phyloP scores from a whole-genome alignment of 805 yeast species.

The Metschnikowia kofuensis region DNA sequence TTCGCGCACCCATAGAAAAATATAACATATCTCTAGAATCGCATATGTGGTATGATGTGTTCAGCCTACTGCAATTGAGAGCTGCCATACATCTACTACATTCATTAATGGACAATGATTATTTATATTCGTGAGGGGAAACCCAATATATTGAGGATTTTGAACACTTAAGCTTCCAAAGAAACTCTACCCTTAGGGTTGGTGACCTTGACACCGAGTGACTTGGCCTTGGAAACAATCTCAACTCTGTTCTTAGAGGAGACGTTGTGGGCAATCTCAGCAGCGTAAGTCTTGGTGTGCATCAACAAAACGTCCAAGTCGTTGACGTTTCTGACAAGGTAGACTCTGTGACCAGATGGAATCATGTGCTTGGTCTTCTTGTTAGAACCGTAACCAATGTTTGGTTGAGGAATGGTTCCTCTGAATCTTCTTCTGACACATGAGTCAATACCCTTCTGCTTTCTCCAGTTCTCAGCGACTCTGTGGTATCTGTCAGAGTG shows the following conservation, averaged over 20 bases:
- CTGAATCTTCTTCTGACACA: constrained; percentile 99
- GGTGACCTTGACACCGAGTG: constrained; percentile 98
- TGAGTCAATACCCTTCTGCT: constrained; percentile 99
- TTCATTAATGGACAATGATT: constrained; percentile 14
- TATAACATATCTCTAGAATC: too few species aligned
- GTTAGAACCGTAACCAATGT: constrained; percentile 99
- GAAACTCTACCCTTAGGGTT: constrained; percentile 98
- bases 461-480: constrained; percentile 99
- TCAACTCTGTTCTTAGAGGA: constrained; percentile 98
- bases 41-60: too few species aligned
- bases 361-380: constrained; percentile 93
- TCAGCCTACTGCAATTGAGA: too few species aligned
- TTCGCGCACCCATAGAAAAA: too few species aligned
- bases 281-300: constrained; percentile 99
- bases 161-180: constrained; percentile 80
- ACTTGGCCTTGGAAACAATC: constrained; percentile 95
- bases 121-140: constrained; percentile 21
- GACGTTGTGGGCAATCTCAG: constrained; percentile 98
- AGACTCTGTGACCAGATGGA: constrained; percentile 98
- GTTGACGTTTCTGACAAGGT: constrained; percentile 86
- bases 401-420: constrained; percentile 98
- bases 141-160: constrained; percentile 14
- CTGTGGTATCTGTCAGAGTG: constrained; percentile 99
- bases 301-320: constrained; percentile 93
- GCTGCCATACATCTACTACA: neutral